A percentile compares a stretch with the other conserved stretches of the same genome.
These are phyloP conservation scores for Bidens hawaiensis DNA, from an alignment of 140 eudicot species.

Conservation along the genomic window DNA sequence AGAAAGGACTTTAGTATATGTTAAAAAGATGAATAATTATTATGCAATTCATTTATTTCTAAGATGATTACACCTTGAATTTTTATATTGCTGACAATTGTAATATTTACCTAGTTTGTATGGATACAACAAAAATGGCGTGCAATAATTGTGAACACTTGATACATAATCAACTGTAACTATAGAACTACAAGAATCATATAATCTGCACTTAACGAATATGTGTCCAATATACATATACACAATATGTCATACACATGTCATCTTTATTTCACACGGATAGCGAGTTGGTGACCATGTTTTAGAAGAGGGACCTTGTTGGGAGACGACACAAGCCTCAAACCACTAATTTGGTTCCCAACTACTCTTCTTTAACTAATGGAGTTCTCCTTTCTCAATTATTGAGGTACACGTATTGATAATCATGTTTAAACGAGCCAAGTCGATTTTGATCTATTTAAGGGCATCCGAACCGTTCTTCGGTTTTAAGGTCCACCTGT, in stretches of 20 bases:
- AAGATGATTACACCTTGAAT: too few species aligned
- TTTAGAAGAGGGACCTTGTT: neutral
- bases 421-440: too few species aligned
- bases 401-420: neutral
- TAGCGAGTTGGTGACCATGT: neutral
- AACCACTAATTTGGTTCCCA: neutral
- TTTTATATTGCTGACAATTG: too few species aligned
- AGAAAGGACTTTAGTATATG: neutral
- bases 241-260: neutral
- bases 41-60: too few species aligned
- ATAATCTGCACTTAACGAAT: neutral
- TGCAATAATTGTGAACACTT: too few species aligned
- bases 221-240: too few species aligned
- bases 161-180: neutral
- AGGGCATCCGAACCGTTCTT: too few species aligned
- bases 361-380: neutral
- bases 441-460: too few species aligned
- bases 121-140: neutral
- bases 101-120: too few species aligned
- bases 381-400: neutral
- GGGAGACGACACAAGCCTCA: neutral
- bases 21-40: neutral
- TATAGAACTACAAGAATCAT: neutral
- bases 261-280: neutral
- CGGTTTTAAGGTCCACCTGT: too few species aligned